Base-by-base conservation (phyloP, 176 grass and related monocot genomes). In the Tuctoria greenei region DNA sequence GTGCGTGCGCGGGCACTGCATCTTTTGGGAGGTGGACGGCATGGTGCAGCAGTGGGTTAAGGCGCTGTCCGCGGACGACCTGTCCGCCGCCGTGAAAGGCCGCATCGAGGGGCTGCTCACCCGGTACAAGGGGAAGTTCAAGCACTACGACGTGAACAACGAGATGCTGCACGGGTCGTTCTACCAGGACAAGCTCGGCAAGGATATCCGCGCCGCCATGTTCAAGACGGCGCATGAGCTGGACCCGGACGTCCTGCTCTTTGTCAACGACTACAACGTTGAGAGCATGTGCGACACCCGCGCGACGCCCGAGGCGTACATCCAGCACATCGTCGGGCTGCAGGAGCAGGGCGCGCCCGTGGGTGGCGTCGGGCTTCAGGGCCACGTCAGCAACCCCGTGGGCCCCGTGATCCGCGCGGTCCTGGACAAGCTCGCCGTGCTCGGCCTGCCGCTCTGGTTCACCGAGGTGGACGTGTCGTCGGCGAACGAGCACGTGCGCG, bases 101-200 rank as follows among this genome's bases (percentile, higher is more conserved):
- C 86, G 91, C 11, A 59, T 98, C 63, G 43, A 65, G 26, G 65
- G 87, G 0, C 89, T 98, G 11, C 87, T 98, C 20, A 79, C 89
- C 1, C 72, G 91, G 8, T 98, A 98, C 85, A 98, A 90, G 74
- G 89, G 84, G 16, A 91, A 82, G 77, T 94, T 98, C 79, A 61
- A 12, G 38, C 95, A 98, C 76, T 98, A 94, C 43, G 91, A 98
- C 68, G 91, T 94, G 1, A 90, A 94, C 82, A 98, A 92, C 79
- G 89, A 94, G 89, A 98, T 98, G 95, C 79, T 98, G 25, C 95
- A 95, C 31, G 95, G 95, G 0, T 92, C 91, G 10, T 98, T 98
- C 82, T 98, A 94, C 67, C 84, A 92, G 67, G 91, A 94, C 64
- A 91, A 82, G 69, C 91, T 98, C 0, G 95, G 95, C 47, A 86